Conservation (phyloP, 2,329 filamentous ascomycete genomes). For the Microcyclosporella mali region DNA sequence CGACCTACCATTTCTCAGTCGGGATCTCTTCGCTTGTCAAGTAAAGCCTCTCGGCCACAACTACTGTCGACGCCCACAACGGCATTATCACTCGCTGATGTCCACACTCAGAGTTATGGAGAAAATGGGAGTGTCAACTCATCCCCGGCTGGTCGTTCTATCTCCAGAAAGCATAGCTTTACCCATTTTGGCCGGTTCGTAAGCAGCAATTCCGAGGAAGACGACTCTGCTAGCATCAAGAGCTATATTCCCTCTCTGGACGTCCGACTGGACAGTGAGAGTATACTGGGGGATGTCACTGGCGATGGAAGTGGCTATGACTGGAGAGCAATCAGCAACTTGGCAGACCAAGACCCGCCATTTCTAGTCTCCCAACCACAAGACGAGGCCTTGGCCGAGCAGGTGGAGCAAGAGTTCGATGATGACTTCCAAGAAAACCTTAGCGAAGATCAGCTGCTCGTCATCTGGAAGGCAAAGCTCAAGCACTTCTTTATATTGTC, state of each 20-base stretch:
- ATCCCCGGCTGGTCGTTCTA: conserved; percentile 26
- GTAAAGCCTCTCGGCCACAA: conserved; percentile 34
- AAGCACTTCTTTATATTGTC: conserved; percentile 98
- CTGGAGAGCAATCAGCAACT: conserved; percentile 61
- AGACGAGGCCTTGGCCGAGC: conserved; percentile 49
- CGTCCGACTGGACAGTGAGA: conserved; percentile 67
- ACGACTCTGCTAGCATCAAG: conserved; percentile 60
- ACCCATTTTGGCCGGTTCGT: conserved; percentile 37
- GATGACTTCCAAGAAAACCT: conserved; percentile 51
- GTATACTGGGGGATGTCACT: conserved; percentile 67
- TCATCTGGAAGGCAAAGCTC: conserved; percentile 80
- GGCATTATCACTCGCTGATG: conserved; percentile 73
- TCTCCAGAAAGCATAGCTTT: conserved; percentile 37
- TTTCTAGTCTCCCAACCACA: conserved; percentile 51
- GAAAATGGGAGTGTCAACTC: conserved; percentile 38
- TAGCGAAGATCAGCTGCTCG: conserved; percentile 53
- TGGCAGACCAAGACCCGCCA: conserved; percentile 51
- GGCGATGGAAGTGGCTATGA: conserved; percentile 59
- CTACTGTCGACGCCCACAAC: conserved; percentile 67
- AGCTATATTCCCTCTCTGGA: conserved; percentile 61
- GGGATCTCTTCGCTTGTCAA: conserved; percentile 29
- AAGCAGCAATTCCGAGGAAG: conserved; percentile 49
- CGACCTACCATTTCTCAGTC: conserved; percentile 24
- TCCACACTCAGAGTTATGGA: conserved; percentile 67
- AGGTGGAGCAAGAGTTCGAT: conserved; percentile 74